phyloP scores from a whole-genome alignment of 106 monocot species.

The Alisma plantagoaquatica region DNA sequence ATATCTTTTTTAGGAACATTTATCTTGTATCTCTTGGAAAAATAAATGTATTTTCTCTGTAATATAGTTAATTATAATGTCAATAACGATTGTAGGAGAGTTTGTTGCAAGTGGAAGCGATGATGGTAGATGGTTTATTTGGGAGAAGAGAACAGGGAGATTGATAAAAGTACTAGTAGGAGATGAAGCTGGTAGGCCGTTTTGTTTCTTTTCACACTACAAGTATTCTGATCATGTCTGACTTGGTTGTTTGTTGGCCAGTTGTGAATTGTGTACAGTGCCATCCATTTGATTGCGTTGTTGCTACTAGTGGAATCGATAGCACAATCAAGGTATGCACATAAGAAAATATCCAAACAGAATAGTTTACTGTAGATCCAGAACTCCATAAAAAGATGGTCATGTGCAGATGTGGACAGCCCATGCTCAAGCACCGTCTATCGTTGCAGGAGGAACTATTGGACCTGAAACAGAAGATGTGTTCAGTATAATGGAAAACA shows the following conservation, averaged over 20 bases:
- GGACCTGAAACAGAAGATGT: constrained; percentile 78
- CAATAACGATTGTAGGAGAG: too few species aligned
- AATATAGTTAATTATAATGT: too few species aligned
- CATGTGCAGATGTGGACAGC: constrained; percentile 83
- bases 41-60: too few species aligned
- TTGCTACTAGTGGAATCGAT: constrained; percentile 98
- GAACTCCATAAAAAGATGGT: too few species aligned
- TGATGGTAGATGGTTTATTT: constrained; percentile 98
- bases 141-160: constrained; percentile 95
- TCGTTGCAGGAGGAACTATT: constrained; percentile 63
- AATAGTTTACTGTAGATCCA: too few species aligned
- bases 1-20: too few species aligned
- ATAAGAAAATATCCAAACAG: not conserved
- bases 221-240: not conserved
- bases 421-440: constrained; percentile 42
- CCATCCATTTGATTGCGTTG: constrained; percentile 86
- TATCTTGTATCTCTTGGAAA: too few species aligned
- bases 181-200: constrained; percentile 69
- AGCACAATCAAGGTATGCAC: constrained; percentile 74
- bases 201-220: not conserved
- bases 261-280: constrained; percentile 98
- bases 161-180: constrained; percentile 86
- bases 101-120: constrained; percentile 98
- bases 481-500: constrained; percentile 46
- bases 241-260: constrained; percentile 15